Conservation (phyloP, 2,329 filamentous ascomycete genomes). For the Catunica adiposa region DNA sequence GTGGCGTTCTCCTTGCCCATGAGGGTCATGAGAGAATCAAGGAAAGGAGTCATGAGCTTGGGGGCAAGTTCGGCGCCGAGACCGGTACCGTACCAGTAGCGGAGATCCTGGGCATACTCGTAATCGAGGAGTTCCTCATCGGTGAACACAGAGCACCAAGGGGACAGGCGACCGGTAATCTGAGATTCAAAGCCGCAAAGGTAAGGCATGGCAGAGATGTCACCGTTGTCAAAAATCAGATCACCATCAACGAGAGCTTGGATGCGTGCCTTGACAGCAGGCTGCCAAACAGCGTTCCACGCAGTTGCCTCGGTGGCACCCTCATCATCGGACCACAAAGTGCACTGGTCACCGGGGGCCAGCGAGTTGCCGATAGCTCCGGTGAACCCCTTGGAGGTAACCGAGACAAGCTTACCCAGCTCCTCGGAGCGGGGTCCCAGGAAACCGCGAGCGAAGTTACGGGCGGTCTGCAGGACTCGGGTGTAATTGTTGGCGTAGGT, state of each 20-base stretch:
- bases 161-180: conserved; percentile 43
- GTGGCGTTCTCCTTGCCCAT: conserved; percentile 35
- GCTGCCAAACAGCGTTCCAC: conserved; percentile 37
- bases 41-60: conserved; percentile 44
- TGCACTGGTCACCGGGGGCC: conserved; percentile 45
- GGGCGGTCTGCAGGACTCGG: conserved; percentile 44
- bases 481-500: conserved; percentile 53
- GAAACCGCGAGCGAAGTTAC: conserved; percentile 44
- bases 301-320: conserved; percentile 29
- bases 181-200: conserved; percentile 58
- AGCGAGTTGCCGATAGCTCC: conserved; percentile 44
- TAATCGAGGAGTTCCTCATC: conserved; percentile 45
- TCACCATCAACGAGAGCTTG: conserved; percentile 36
- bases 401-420: conserved; percentile 38
- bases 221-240: conserved; percentile 35
- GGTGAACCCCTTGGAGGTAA: conserved; percentile 37
- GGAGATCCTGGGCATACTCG: conserved; percentile 50
- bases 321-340: conserved; percentile 37
- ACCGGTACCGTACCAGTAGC: conserved; percentile 50
- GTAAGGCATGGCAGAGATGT: conserved; percentile 45
- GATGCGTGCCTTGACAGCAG: conserved; percentile 36
- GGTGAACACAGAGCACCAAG: conserved; percentile 46
- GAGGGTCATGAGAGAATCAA: conserved; percentile 35
- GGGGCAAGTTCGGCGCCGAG: conserved; percentile 36
- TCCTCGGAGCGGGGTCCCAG: conserved; percentile 37